These are phyloP conservation scores for Wickerhamiella vanderwaltii DNA, from an alignment of 805 yeast species.

Conservation along the genomic window DNA sequence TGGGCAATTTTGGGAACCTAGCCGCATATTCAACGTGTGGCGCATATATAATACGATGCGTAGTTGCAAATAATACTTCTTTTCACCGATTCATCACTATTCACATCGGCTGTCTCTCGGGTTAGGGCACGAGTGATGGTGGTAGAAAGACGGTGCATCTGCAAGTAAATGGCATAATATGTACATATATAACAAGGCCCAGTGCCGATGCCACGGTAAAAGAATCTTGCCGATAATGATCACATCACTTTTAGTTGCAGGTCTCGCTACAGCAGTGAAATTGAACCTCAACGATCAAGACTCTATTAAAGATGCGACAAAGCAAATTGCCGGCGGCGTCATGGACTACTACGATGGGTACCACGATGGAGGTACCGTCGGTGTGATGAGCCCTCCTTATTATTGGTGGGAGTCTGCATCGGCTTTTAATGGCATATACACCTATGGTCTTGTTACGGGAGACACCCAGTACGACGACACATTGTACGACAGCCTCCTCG, in stretches of 20 bases:
- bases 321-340: conserved; percentile 51
- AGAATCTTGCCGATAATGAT: too few species aligned
- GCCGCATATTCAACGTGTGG: too few species aligned
- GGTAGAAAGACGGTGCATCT: too few species aligned
- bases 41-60: too few species aligned
- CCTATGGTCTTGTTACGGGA: conserved; percentile 54
- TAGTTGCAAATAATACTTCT: too few species aligned
- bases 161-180: too few species aligned
- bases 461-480: conserved; percentile 48
- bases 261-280: conserved; percentile 9
- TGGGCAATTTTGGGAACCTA: too few species aligned
- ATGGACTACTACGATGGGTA: conserved; percentile 68
- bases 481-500: conserved; percentile 45
- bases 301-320: conserved; percentile 35
- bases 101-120: too few species aligned
- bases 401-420: conserved; percentile 89
- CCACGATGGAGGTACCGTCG: conserved; percentile 51
- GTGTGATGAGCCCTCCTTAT: conserved; percentile 58
- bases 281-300: conserved; percentile 17
- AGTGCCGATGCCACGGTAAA: too few species aligned
- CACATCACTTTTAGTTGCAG: not conserved
- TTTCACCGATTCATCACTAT: too few species aligned
- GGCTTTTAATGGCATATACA: conserved; percentile 50
- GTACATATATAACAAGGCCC: too few species aligned
- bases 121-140: too few species aligned